Evolutionary conservation across 495 filamentous ascomycete species (phyloP).

Genomic region (Chaetomium fimeti): DNA sequence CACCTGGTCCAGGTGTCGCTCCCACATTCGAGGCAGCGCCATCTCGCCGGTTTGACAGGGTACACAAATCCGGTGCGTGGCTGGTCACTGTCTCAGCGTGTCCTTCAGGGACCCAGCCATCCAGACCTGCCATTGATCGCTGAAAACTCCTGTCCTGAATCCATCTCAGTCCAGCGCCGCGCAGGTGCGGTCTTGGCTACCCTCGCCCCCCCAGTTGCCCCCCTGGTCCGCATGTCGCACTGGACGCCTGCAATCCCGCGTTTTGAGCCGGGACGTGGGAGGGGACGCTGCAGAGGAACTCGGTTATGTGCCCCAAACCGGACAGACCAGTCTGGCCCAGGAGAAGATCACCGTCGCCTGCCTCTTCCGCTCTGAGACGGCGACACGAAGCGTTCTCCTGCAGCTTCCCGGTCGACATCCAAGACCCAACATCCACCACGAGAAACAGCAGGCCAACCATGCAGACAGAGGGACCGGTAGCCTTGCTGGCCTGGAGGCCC

Average conservation of each 20-base stretch:
- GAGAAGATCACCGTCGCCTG: not conserved
- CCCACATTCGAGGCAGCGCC: not conserved
- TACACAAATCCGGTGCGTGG: not conserved
- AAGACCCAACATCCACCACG: not conserved
- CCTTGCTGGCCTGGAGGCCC: not conserved
- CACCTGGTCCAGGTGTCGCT: not conserved
- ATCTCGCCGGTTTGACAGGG: slow-evolving; percentile 10
- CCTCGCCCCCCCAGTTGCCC: not conserved
- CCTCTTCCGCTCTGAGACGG: not conserved
- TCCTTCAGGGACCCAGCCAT: too few relatives aligned
- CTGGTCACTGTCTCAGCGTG: slow-evolving; percentile 1
- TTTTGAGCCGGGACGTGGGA: not conserved
- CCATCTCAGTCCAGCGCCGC: not conserved
- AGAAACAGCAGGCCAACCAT: not conserved
- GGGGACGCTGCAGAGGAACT: not conserved
- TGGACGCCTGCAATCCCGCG: slow-evolving; percentile 8
- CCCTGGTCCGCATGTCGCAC: slow-evolving; percentile 1
- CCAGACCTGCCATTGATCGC: not conserved
- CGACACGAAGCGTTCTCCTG: slow-evolving; percentile 1
- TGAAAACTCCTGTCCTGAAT: not conserved
- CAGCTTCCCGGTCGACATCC: slow-evolving; percentile 4
- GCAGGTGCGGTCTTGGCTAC: not conserved
- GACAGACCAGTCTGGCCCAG: not conserved
- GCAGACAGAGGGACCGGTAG: not conserved
- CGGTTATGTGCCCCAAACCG: not conserved